A percentile compares a stretch with the other conserved stretches of the same genome.
phyloP scores from a whole-genome alignment of 2,329 filamentous ascomycete species.

The Apiospora saccharicola region DNA sequence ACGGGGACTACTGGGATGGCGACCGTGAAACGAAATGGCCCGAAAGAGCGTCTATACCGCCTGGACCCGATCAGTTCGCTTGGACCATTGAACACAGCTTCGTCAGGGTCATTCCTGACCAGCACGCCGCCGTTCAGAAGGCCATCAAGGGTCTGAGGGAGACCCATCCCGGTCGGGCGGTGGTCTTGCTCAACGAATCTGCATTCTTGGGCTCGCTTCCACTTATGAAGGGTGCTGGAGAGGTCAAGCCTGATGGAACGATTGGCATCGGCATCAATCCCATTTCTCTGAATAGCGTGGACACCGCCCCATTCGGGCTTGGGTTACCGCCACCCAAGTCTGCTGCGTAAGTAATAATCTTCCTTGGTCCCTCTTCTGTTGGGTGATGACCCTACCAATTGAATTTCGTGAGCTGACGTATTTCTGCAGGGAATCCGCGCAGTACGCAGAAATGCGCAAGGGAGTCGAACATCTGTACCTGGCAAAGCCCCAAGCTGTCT shows the following conservation, averaged over 20 bases:
- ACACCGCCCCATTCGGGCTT: slow-evolving; percentile 23
- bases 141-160: slow-evolving; percentile 21
- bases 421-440: slow-evolving; percentile 18
- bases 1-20: slow-evolving; percentile 26
- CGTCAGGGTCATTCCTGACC: slow-evolving; percentile 26
- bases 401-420: neutral
- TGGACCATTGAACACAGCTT: slow-evolving; percentile 27
- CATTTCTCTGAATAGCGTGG: slow-evolving; percentile 24
- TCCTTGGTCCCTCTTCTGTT: neutral
- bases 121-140: slow-evolving; percentile 24
- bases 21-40: slow-evolving; percentile 27
- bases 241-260: slow-evolving; percentile 21
- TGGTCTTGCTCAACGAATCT: slow-evolving; percentile 25
- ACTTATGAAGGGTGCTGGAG: slow-evolving; percentile 24
- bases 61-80: slow-evolving; percentile 24
- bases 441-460: slow-evolving; percentile 25
- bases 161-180: slow-evolving; percentile 23
- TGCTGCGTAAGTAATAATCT: slow-evolving; percentile 4
- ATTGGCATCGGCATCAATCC: slow-evolving; percentile 22
- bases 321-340: slow-evolving; percentile 24
- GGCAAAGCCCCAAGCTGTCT: slow-evolving; percentile 4
- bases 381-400: neutral
- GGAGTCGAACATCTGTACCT: neutral
- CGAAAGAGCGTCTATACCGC: slow-evolving; percentile 12
- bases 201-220: slow-evolving; percentile 24